Conservation (phyloP, 139 green algal genomes). For the Chlamydomonas eustigma region DNA sequence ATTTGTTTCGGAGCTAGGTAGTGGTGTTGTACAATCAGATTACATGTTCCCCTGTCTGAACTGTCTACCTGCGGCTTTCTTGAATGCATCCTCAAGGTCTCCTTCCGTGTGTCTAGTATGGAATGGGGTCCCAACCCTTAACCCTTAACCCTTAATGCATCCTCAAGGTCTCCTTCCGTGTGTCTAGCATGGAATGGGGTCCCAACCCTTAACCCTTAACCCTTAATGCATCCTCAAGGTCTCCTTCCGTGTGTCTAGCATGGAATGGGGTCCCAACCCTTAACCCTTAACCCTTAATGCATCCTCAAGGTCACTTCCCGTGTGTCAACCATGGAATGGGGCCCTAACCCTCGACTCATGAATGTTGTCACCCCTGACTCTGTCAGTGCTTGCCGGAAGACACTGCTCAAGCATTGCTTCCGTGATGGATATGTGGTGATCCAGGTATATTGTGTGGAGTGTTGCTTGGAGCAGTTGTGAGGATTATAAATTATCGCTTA, state of each 20-base stretch:
- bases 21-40: too few relatives aligned
- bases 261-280: constrained; percentile 43
- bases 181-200: constrained; percentile 36
- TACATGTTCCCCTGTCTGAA: too few relatives aligned
- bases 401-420: constrained; percentile 41
- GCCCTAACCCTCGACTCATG: constrained; percentile 36
- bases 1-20: too few relatives aligned
- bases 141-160: background rate
- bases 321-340: constrained; percentile 36
- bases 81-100: constrained; percentile 5
- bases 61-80: too few relatives aligned
- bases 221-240: constrained; percentile 5
- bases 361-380: constrained; percentile 28
- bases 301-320: background rate
- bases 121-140: background rate
- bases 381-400: constrained; percentile 36
- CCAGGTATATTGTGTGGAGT: constrained; percentile 35
- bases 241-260: background rate
- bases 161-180: background rate
- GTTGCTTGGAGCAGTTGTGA: too few relatives aligned
- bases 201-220: background rate
- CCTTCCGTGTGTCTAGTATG: constrained; percentile 6
- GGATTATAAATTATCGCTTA: too few relatives aligned
- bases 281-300: background rate
- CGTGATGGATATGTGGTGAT: constrained; percentile 38